Percentiles rank a stretch among this genome's conserved stretches.
These are phyloP conservation scores for Apophysomyces sp. DNA, from an alignment of 371 early-diverging fungal genomes.

Conservation along the genomic window DNA sequence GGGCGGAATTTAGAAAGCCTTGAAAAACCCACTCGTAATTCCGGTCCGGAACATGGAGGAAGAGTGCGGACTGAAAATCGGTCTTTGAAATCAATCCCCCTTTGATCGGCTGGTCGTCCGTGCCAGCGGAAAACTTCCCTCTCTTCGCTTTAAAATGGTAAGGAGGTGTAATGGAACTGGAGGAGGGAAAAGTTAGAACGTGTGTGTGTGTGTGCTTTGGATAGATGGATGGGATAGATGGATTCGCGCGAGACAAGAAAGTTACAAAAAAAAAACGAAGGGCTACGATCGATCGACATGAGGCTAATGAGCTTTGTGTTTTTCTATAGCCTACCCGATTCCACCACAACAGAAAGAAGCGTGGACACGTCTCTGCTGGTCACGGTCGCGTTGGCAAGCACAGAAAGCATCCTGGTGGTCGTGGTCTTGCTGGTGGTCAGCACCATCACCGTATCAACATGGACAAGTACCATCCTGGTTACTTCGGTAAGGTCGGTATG, in stretches of 20 bases:
- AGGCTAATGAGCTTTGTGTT: not conserved
- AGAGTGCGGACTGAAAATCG: not conserved
- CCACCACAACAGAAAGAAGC: slow-evolving; percentile 86
- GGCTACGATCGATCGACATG: slow-evolving; percentile 1
- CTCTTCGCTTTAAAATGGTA: slow-evolving; percentile 3
- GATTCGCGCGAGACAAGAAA: not conserved
- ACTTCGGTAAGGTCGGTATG: slow-evolving; percentile 99
- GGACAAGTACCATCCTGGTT: slow-evolving; percentile 99
- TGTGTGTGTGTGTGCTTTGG: too few species aligned
- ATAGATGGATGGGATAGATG: slow-evolving; percentile 3
- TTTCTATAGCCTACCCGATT: slow-evolving; percentile 78
- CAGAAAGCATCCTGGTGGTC: slow-evolving; percentile 99
- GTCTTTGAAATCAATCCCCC: not conserved
- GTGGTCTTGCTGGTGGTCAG: slow-evolving; percentile 99
- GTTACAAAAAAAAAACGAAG: not conserved
- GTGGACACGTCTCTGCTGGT: slow-evolving; percentile 94
- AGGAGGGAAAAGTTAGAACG: not conserved
- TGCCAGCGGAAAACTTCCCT: not conserved
- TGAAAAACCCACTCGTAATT: not conserved
- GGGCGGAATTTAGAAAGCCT: too few species aligned
- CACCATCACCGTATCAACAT: slow-evolving; percentile 99
- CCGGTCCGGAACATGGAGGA: not conserved
- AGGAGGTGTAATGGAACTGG: not conserved
- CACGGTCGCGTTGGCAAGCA: slow-evolving; percentile 98
- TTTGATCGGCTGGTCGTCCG: not conserved